Percentiles rank a stretch among this genome's conserved stretches.
Evolutionary conservation across 257 asterid genomes (phyloP).

Genomic region (Fraxinus cuspidata): DNA sequence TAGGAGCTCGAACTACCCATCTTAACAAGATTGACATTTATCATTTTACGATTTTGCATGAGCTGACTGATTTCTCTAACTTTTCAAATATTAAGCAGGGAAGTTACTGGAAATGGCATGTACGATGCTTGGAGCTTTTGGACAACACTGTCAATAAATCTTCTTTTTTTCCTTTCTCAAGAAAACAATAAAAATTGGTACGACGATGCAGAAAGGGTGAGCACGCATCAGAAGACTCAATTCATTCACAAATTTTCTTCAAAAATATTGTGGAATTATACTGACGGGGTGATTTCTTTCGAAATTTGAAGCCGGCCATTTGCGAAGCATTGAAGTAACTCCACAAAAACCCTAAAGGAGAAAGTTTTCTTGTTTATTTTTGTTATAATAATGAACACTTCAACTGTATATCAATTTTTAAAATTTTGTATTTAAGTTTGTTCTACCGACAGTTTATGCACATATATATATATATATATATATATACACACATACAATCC

Average conservation of each 20-base stretch:
- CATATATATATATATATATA: conserved; percentile 18
- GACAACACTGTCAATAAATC: conserved; percentile 60
- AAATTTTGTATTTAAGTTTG: conserved; percentile 50
- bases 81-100: conserved; percentile 47
- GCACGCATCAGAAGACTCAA: neutral
- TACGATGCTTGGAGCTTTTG: conserved; percentile 68
- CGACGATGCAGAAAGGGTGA: conserved; percentile 38
- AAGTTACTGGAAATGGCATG: conserved; percentile 84
- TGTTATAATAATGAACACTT: conserved; percentile 33
- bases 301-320: neutral
- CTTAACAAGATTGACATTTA: too few relatives aligned
- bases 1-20: too few relatives aligned
- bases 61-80: neutral
- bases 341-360: conserved; percentile 34
- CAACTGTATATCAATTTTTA: conserved; percentile 73
- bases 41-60: too few relatives aligned
- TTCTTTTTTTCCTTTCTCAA: conserved; percentile 15
- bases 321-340: conserved; percentile 37
- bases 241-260: too few relatives aligned
- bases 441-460: neutral
- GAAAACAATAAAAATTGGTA: conserved; percentile 3
- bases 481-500: conserved; percentile 29
- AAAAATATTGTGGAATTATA: neutral
- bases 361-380: conserved; percentile 20
- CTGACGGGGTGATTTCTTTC: conserved; percentile 16